phyloP scores from a whole-genome alignment of 306 rosid genomes.

The Cyclanthera cordifolia region DNA sequence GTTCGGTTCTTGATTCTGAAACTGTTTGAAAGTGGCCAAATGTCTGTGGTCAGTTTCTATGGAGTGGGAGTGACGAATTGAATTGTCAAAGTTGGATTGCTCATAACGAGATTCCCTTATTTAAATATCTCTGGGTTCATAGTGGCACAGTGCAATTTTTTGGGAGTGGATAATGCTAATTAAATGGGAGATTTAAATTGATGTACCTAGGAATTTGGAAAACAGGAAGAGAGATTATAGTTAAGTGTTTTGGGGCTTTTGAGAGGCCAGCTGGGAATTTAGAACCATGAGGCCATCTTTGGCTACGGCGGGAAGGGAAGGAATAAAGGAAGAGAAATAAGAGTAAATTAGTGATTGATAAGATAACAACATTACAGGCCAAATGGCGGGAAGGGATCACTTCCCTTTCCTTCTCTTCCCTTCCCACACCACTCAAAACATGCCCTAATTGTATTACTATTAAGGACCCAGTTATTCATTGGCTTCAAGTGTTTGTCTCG shows the following conservation, averaged over 20 bases:
- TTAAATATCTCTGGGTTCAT: background rate
- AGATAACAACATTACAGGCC: too few relatives aligned
- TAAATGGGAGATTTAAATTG: background rate
- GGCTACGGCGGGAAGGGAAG: too few relatives aligned
- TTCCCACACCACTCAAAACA: too few relatives aligned
- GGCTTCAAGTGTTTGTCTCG: background rate
- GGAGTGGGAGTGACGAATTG: background rate
- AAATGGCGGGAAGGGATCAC: too few relatives aligned
- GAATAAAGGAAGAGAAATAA: too few relatives aligned
- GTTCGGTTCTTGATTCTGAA: background rate
- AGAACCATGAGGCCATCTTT: background rate
- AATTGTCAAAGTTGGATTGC: background rate
- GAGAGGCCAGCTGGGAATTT: background rate
- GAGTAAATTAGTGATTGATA: too few relatives aligned
- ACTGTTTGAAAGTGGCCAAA: background rate
- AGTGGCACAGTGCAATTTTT: background rate
- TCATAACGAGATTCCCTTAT: background rate
- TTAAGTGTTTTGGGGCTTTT: background rate
- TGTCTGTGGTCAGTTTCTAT: background rate
- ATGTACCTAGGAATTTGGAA: background rate
- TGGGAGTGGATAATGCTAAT: slow-evolving; percentile 7
- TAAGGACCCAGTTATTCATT: background rate
- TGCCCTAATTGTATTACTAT: too few relatives aligned
- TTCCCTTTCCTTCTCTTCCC: too few relatives aligned
- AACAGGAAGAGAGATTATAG: background rate